These are phyloP conservation scores for Tylopilus subfusipes DNA, from an alignment of 768 basidiomycete genomes.

Conservation along the genomic window DNA sequence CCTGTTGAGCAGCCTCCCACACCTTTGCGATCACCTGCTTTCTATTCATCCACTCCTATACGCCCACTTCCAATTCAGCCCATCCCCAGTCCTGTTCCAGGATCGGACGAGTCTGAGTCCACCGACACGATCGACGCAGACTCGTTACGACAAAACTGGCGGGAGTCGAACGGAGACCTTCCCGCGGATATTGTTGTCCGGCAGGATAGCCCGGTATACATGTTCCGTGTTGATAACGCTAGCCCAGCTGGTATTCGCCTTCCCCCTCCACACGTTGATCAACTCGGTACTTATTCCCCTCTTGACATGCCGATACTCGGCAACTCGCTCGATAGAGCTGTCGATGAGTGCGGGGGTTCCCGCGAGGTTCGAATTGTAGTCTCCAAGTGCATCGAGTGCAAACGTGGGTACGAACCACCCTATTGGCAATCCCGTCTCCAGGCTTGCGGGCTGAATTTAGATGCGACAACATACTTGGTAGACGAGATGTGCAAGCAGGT, in stretches of 20 bases:
- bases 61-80: slow-evolving; percentile 20
- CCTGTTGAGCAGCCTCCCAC: background rate
- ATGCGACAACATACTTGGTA: slow-evolving; percentile 17
- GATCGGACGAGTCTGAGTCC: slow-evolving; percentile 6
- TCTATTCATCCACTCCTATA: background rate
- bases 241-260: slow-evolving; percentile 8
- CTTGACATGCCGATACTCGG: slow-evolving; percentile 12
- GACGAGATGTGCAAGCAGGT: slow-evolving; percentile 28
- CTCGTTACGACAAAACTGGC: slow-evolving; percentile 10
- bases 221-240: slow-evolving; percentile 1
- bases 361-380: slow-evolving; percentile 20
- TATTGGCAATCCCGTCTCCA: slow-evolving; percentile 27
- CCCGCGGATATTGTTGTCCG: slow-evolving; percentile 11
- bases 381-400: slow-evolving; percentile 21
- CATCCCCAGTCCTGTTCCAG: slow-evolving; percentile 14
- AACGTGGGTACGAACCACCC: slow-evolving; percentile 25
- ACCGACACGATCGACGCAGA: background rate
- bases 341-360: slow-evolving; percentile 17
- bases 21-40: background rate
- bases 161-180: background rate
- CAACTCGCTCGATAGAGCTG: slow-evolving; percentile 20
- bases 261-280: slow-evolving; percentile 18
- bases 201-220: slow-evolving; percentile 21
- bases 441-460: slow-evolving; percentile 18
- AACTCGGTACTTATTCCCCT: slow-evolving; percentile 1